Evolutionary conservation across 805 yeast species (phyloP), one percentile per base, ranked within the genome.

Genomic region (Monosporozyma aerobia): DNA sequence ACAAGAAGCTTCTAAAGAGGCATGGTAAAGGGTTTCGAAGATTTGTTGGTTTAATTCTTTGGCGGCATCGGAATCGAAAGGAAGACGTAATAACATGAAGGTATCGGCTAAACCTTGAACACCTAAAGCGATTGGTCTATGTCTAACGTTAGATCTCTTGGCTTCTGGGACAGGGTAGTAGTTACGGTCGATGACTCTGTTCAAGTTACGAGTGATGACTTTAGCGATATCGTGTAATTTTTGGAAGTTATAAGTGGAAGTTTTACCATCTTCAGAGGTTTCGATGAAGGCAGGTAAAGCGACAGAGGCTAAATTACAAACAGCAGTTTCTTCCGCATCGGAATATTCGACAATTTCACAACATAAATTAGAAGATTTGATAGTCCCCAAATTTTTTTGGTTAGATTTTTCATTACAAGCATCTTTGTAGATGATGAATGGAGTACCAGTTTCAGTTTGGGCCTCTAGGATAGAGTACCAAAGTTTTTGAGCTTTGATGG

Each of bases 41-140:
- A 92, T 88, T 69, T 87, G 90, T 52, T 77, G 76, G 70, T 92
- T 92, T 54, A 92, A 74, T 52, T 72, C 69, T 62, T 78, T 78
- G 10, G 98, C 96, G 61, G 81, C 86, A 29, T 75, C 70, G 16
- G 95, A 85, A 59, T 89, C 97, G 67, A 89, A 92, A n/a, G 97
- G 92, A 53, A 87, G 65, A 58, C 92, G 79, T 54, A 92, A 74
- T 55, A 78, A 75, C 75, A 87, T 78, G 68, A 90, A 92, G 0
- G 83, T 76, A 68, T 92, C 97, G n/a, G 97, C 96, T 49, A 92
- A 75, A 50, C 98, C 98, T 70, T 90, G 97, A 13, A 92, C 97
- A 57, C 98, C 98, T 39, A 92, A 73, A 7, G 97, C 97, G 59
- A 92, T 79, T 19, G 98, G 98, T 57, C 98, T 77, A 67, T 92